phyloP scores from a whole-genome alignment of 805 yeast species.

The Teunomyces atbi region DNA sequence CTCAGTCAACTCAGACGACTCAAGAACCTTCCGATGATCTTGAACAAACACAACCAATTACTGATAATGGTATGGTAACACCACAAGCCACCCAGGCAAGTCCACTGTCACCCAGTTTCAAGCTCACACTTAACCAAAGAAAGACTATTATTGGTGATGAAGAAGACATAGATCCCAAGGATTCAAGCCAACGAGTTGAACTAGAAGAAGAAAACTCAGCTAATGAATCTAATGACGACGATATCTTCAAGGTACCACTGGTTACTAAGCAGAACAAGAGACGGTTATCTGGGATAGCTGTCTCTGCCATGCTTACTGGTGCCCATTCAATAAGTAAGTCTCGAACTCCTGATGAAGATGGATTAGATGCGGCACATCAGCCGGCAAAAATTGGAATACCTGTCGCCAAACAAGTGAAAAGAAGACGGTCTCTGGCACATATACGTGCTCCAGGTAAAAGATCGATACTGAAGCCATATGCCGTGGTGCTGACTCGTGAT shows the following conservation, averaged over 20 bases:
- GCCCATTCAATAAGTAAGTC: conserved; percentile 30
- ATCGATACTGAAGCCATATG: background rate
- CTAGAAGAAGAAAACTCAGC: conserved; percentile 3
- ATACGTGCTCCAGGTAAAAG: conserved; percentile 7
- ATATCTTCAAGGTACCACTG: conserved; percentile 30
- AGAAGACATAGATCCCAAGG: conserved; percentile 29
- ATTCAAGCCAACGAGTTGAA: conserved; percentile 6
- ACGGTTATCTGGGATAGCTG: conserved; percentile 36
- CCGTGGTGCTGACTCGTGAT: background rate
- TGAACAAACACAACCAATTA: background rate
- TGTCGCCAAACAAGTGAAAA: conserved; percentile 27
- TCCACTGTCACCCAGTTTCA: conserved; percentile 4
- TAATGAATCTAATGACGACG: conserved; percentile 19
- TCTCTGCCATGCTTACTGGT: conserved; percentile 20
- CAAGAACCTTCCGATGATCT: conserved; percentile 1
- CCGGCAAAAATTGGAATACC: conserved; percentile 43
- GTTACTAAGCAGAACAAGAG: conserved; percentile 22
- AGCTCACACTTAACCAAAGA: conserved; percentile 7
- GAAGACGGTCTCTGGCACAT: conserved; percentile 24
- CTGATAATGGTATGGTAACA: conserved; percentile 1
- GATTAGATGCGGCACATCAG: conserved; percentile 8
- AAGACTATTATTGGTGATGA: conserved; percentile 8
- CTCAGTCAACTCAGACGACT: too few species aligned
- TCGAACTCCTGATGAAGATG: conserved; percentile 13
- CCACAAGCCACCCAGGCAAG: conserved; percentile 11